Conservation (phyloP, 1,284 basidiomycete species). For the Moesziomyces parantarcticus region DNA sequence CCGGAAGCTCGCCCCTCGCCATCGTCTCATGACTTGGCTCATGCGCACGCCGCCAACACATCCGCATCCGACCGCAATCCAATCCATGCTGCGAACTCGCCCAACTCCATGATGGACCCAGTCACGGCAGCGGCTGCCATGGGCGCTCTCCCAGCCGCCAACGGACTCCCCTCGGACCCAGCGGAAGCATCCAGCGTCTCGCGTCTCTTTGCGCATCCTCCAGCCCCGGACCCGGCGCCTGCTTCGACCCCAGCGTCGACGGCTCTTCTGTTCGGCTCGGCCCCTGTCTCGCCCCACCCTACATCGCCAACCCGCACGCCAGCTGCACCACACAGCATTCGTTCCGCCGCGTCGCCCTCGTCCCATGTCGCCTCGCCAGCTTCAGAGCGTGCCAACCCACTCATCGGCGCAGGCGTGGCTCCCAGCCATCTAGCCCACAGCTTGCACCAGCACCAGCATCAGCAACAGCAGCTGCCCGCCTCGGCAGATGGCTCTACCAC, state of each 20-base stretch:
- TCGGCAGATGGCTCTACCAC: conserved; percentile 8
- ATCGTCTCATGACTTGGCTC: conserved; percentile 7
- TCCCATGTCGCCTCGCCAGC: conserved; percentile 22
- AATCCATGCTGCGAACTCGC: conserved; percentile 9
- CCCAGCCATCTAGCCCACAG: conserved; percentile 27
- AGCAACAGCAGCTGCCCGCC: conserved; percentile 6
- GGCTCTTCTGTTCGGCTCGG: conserved; percentile 17
- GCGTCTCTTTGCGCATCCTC: conserved; percentile 60
- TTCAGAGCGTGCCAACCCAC: conserved; percentile 30
- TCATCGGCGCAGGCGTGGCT: conserved; percentile 15
- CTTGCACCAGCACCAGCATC: conserved; percentile 38
- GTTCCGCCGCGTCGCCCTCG: conserved; percentile 19
- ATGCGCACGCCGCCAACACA: not conserved
- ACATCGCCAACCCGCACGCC: conserved; percentile 30
- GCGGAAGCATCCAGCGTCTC: conserved; percentile 54
- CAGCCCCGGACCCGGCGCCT: conserved; percentile 37
- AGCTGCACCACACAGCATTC: conserved; percentile 19
- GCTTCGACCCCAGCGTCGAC: conserved; percentile 6
- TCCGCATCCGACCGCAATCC: conserved; percentile 8
- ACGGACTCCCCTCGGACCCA: conserved; percentile 61
- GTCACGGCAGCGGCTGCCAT: conserved; percentile 30
- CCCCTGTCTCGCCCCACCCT: conserved; percentile 39
- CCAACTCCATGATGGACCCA: conserved; percentile 22
- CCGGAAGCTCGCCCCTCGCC: conserved; percentile 9
- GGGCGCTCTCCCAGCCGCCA: conserved; percentile 54